phyloP scores from a whole-genome alignment of 176 grass and related monocot genomes.

The Aegilops tauschii region DNA sequence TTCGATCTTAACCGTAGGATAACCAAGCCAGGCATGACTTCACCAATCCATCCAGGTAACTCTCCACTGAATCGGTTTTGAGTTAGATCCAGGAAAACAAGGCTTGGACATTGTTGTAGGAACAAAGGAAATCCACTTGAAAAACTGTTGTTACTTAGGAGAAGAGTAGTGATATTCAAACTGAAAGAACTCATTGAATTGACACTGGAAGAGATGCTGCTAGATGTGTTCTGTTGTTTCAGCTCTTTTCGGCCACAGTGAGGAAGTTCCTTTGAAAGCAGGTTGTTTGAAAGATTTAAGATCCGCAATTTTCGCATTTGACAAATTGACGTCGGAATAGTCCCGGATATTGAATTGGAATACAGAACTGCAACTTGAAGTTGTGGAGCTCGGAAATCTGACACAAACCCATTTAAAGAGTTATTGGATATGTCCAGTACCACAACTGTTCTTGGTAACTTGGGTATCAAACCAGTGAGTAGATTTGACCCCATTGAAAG shows the following conservation, averaged over 20 bases:
- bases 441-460: background rate
- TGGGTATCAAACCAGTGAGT: background rate
- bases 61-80: background rate
- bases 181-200: background rate
- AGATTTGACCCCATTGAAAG: conserved; percentile 18
- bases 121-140: background rate
- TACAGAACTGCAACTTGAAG: background rate
- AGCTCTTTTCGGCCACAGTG: background rate
- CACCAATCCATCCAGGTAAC: background rate
- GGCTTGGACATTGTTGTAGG: background rate
- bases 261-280: background rate
- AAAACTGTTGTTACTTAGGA: background rate
- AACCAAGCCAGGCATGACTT: background rate
- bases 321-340: background rate
- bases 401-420: background rate
- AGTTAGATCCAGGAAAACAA: background rate
- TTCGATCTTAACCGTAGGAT: background rate
- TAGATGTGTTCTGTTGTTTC: background rate
- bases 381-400: background rate
- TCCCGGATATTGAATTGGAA: background rate
- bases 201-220: background rate
- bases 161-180: background rate
- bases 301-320: background rate
- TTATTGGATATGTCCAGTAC: background rate
- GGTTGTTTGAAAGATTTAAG: background rate